Evolutionary conservation across 345 rosid genomes (phyloP).

Genomic region (Eucalyptus brandiana): DNA sequence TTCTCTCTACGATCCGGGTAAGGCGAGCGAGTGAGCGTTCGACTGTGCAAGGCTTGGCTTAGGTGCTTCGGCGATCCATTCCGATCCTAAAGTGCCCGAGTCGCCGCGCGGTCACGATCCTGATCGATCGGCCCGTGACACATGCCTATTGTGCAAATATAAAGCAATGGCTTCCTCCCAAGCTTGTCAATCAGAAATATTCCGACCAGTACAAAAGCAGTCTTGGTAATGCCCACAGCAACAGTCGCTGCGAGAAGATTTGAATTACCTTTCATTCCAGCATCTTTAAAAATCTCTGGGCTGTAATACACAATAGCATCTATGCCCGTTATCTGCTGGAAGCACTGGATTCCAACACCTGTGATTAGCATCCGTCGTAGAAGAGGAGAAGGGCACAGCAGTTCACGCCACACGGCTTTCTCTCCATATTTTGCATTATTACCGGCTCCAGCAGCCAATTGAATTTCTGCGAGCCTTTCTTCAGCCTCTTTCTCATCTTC

Average conservation of each 20-base stretch:
- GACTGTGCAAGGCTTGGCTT: too few relatives aligned
- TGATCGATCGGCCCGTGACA: too few relatives aligned
- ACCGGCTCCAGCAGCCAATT: slow-evolving; percentile 38
- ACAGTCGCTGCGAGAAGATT: slow-evolving; percentile 62
- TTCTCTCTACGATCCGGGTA: too few relatives aligned
- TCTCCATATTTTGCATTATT: slow-evolving; percentile 14
- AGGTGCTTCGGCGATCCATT: too few relatives aligned
- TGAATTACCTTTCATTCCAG: slow-evolving; percentile 47
- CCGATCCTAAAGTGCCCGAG: too few relatives aligned
- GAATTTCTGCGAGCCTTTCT: too few relatives aligned
- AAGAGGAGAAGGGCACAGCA: slow-evolving; percentile 57
- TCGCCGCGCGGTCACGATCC: too few relatives aligned
- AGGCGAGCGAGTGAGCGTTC: too few relatives aligned
- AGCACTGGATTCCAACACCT: slow-evolving; percentile 84
- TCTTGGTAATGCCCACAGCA: slow-evolving; percentile 64
- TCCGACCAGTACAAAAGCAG: slow-evolving; percentile 49
- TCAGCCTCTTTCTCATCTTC: too few relatives aligned
- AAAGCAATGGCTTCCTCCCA: slow-evolving; percentile 44
- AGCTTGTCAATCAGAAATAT: slow-evolving; percentile 50
- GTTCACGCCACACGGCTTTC: slow-evolving; percentile 69
- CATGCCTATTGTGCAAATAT: slow-evolving; percentile 34
- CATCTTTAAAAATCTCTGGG: slow-evolving; percentile 53
- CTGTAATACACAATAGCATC: slow-evolving; percentile 79
- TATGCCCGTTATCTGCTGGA: slow-evolving; percentile 72
- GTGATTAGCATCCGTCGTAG: slow-evolving; percentile 55